Percentiles rank a stretch among this genome's conserved stretches.
phyloP scores from a whole-genome alignment of 768 basidiomycete species.

The Sistotremastrum suecicum region DNA sequence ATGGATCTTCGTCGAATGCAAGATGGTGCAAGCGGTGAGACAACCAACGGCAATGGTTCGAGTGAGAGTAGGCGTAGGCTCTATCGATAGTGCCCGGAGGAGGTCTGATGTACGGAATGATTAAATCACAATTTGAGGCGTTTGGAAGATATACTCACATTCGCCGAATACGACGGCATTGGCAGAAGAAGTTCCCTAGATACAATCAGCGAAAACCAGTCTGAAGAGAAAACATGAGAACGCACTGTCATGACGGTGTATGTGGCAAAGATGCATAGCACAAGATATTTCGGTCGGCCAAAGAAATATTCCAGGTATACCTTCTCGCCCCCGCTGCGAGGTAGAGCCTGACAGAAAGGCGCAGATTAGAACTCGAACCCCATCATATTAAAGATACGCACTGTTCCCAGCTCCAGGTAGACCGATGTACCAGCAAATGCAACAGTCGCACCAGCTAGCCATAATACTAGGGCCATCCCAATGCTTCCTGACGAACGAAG shows the following conservation, averaged over 20 bases:
- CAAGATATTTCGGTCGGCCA: conserved; percentile 1
- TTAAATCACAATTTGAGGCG: neutral
- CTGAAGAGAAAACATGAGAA: neutral
- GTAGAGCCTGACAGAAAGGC: neutral
- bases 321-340: conserved; percentile 5
- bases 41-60: neutral
- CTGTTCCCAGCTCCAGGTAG: conserved; percentile 4
- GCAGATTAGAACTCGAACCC: neutral
- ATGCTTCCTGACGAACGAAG: conserved; percentile 3
- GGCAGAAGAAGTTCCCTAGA: neutral
- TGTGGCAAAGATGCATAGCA: neutral
- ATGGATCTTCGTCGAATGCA: neutral
- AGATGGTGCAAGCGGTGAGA: neutral
- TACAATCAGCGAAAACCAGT: neutral
- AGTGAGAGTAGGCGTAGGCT: neutral
- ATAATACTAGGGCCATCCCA: conserved; percentile 1
- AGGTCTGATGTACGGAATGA: neutral
- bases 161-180: conserved; percentile 1
- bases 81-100: neutral
- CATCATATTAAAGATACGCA: neutral
- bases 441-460: conserved; percentile 1
- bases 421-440: conserved; percentile 3
- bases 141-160: neutral
- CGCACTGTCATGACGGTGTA: conserved; percentile 2
- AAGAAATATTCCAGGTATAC: conserved; percentile 1